Evolutionary conservation across 78 protist genomes (phyloP).

Genomic region (Carpediemonas membranifera): DNA sequence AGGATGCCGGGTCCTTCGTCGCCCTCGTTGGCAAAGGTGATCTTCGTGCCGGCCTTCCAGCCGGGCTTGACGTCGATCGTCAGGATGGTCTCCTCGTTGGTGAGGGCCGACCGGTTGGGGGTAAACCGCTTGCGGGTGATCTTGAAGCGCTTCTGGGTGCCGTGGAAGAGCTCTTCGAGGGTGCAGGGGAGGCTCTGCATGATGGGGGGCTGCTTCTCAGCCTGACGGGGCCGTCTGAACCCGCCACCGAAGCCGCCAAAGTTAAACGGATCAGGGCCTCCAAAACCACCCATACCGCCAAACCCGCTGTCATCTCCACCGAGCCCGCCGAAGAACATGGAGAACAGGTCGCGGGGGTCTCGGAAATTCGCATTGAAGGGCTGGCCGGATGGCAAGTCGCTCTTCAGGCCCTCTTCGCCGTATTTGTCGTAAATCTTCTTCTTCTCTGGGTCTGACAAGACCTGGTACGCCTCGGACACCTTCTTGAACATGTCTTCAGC

Average conservation of each 20-base stretch:
- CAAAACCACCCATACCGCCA: neutral
- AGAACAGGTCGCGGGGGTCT: neutral
- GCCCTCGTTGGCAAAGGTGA: conserved; percentile 49
- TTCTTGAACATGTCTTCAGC: conserved; percentile 6
- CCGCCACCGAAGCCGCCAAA: neutral
- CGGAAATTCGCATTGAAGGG: neutral
- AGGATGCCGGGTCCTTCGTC: conserved; percentile 29
- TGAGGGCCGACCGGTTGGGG: neutral
- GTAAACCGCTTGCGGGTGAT: conserved; percentile 16
- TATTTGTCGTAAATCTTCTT: conserved; percentile 37
- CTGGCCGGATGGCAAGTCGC: neutral
- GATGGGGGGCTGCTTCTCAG: neutral
- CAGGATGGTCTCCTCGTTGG: conserved; percentile 6
- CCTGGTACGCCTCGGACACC: conserved; percentile 34
- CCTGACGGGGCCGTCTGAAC: neutral
- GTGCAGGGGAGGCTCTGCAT: neutral
- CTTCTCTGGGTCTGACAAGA: conserved; percentile 27
- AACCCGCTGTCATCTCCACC: neutral
- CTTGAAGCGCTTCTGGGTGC: conserved; percentile 25
- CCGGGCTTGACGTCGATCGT: conserved; percentile 45
- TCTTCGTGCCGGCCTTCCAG: conserved; percentile 56
- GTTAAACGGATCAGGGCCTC: neutral
- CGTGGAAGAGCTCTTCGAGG: conserved; percentile 14
- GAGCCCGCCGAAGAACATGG: neutral
- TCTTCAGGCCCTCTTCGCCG: conserved; percentile 29